Base-by-base conservation (phyloP, 2,329 filamentous ascomycete genomes). In the Diaporthe aspalathi region DNA sequence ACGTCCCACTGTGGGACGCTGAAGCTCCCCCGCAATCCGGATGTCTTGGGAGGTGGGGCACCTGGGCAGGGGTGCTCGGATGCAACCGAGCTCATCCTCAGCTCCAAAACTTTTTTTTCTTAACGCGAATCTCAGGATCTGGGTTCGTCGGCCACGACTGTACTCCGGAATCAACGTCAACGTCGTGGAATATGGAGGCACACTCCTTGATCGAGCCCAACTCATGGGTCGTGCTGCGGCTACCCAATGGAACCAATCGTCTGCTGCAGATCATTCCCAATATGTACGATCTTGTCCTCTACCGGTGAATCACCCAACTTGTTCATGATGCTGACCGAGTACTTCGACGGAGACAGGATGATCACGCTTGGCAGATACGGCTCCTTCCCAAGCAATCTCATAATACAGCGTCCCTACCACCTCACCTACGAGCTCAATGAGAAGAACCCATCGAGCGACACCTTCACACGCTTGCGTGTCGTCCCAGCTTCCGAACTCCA, bases 301-400 rank as follows among this genome's bases (percentile, higher is more conserved):
- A 9, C 14, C 24, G 8, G 17, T 11, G 8, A 5, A 24, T n/a
- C 14, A n/a, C n/a, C 24, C 47, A 35, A n/a, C 22, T 68, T 68
- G 70, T 70, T 71, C 43, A 67, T 66, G 49, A 75, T 45, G 20
- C 56, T 73, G 67, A 74, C 68, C 52, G 43, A 70, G 57, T 66
- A 16, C 27, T 67, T 68, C 40, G 16, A 53, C 29, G 67, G 49
- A 50, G 66, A 47, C 76, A 98, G 95, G 50, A 93, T 90, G 54
- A 92, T 98, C 74, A 94, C 93, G 1, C 86, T 98, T 43, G 94
- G 94, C 70, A 98, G 98, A 88, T 97, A 96, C 80, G 96, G 96
- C 74, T 90, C 90, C 2, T 98, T 99, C 79, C 92, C 94, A 20
- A 91, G 93, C 67, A 98, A 98, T 79, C 88, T 96, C 40, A 90